Percentiles rank a stretch among this genome's conserved stretches.
phyloP scores from a whole-genome alignment of 495 filamentous ascomycete genomes.

The Neurospora sp. region DNA sequence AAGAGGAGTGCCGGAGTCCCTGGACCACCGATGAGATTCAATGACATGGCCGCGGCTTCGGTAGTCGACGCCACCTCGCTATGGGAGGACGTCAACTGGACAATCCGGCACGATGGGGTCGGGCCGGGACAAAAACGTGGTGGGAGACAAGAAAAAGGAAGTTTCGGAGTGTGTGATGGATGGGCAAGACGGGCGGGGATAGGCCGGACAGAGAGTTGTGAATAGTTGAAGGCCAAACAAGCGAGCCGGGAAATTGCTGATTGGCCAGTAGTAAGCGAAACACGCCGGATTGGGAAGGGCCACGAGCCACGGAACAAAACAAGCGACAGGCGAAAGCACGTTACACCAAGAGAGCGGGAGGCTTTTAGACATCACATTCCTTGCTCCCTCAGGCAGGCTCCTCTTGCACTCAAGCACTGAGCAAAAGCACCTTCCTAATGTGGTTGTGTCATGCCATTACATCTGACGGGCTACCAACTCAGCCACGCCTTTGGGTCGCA shows the following conservation, averaged over 20 bases:
- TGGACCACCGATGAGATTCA: neutral
- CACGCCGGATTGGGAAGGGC: neutral
- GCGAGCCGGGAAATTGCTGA: conserved; percentile 36
- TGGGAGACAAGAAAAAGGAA: too few species aligned
- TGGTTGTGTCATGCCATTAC: neutral
- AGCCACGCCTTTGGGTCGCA: neutral
- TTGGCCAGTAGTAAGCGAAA: conserved; percentile 39
- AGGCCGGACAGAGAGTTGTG: neutral
- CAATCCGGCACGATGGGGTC: neutral
- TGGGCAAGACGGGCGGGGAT: neutral
- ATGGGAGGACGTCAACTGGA: neutral
- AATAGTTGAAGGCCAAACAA: conserved; percentile 16
- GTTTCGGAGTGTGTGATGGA: neutral
- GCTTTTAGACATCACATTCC: neutral
- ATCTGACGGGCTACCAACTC: neutral
- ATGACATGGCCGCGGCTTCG: neutral
- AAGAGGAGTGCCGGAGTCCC: neutral
- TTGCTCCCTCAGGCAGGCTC: neutral
- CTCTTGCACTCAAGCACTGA: too few species aligned
- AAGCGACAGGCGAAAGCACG: neutral
- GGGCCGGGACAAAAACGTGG: neutral
- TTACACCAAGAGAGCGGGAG: neutral
- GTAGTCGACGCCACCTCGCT: neutral
- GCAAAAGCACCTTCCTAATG: neutral
- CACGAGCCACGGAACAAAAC: neutral